phyloP scores from a whole-genome alignment of 2,329 filamentous ascomycete genomes.

The Parascedosporium putredinis region DNA sequence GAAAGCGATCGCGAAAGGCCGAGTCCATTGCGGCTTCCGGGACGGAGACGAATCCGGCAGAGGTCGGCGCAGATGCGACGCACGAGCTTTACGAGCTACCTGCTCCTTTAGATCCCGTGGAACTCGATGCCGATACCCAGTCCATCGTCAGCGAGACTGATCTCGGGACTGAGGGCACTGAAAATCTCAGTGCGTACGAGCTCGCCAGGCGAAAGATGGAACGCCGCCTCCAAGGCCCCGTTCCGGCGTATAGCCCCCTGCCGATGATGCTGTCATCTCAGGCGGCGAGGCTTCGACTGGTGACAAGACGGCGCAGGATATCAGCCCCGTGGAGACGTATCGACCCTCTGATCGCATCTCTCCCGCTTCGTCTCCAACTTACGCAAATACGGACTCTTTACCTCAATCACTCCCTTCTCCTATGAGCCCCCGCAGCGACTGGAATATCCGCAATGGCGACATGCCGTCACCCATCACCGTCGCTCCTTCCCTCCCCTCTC shows the following conservation, averaged over 20 bases:
- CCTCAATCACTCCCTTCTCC: conserved; percentile 36
- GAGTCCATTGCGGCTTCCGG: conserved; percentile 20
- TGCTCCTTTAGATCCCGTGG: conserved; percentile 33
- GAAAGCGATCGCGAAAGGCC: conserved; percentile 21
- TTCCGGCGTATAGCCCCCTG: conserved; percentile 37
- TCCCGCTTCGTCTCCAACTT: conserved; percentile 9
- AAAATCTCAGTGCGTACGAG: conserved; percentile 38
- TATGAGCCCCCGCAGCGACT: conserved; percentile 34
- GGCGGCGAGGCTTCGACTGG: conserved; percentile 9
- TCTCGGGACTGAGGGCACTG: conserved; percentile 28
- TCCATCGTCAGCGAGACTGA: conserved; percentile 29
- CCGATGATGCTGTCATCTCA: background rate
- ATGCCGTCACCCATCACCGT: conserved; percentile 30
- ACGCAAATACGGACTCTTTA: conserved; percentile 24
- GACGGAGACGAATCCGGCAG: conserved; percentile 14
- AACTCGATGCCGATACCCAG: conserved; percentile 34
- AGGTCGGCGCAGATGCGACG: conserved; percentile 30
- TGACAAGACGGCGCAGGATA: conserved; percentile 24
- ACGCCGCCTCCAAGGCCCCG: conserved; percentile 37
- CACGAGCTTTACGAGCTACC: conserved; percentile 44
- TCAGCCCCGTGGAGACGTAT: conserved; percentile 23
- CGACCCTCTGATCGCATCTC: conserved; percentile 20
- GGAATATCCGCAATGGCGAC: conserved; percentile 22
- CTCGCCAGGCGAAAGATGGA: conserved; percentile 38
- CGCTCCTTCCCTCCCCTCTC: conserved; percentile 11